These are phyloP conservation scores for Boletus eberwhitei DNA, from an alignment of 768 basidiomycete species.

Conservation along the genomic window DNA sequence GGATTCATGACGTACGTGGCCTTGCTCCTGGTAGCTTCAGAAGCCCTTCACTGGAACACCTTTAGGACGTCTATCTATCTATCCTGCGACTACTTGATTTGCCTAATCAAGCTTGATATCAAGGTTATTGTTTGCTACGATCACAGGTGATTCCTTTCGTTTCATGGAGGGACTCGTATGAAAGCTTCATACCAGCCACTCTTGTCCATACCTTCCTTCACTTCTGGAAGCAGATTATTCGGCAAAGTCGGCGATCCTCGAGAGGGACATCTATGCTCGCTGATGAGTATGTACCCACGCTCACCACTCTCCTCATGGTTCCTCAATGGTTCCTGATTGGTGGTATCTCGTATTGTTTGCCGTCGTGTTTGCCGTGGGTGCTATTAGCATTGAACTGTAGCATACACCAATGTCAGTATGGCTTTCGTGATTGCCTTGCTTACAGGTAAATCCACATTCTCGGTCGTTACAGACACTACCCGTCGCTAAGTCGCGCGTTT, in stretches of 20 bases:
- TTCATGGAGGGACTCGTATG: not conserved
- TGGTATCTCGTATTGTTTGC: conserved; percentile 72
- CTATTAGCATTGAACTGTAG: conserved; percentile 72
- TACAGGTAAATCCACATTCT: conserved; percentile 32
- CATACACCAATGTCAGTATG: conserved; percentile 68
- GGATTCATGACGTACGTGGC: conserved; percentile 48
- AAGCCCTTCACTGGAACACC: not conserved
- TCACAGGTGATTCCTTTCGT: conserved; percentile 48
- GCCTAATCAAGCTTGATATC: conserved; percentile 42
- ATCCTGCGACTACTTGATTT: not conserved
- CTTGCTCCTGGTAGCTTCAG: not conserved
- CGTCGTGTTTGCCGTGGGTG: conserved; percentile 68
- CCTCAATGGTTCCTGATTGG: conserved; percentile 68
- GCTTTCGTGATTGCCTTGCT: conserved; percentile 73
- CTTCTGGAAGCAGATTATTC: conserved; percentile 75
- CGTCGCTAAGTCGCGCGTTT: not conserved
- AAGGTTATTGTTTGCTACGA: conserved; percentile 77
- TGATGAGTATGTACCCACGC: conserved; percentile 62
- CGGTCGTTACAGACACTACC: not conserved
- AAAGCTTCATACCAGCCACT: conserved; percentile 13
- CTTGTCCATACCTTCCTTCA: conserved; percentile 45
- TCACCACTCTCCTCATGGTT: not conserved
- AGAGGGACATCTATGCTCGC: conserved; percentile 80
- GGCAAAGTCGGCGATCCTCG: conserved; percentile 64
- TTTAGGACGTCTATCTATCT: conserved; percentile 21